Evolutionary conservation across 1,284 basidiomycete species (phyloP), one percentile per base, ranked within the genome.

Genomic region (Cronartium quercuum): DNA sequence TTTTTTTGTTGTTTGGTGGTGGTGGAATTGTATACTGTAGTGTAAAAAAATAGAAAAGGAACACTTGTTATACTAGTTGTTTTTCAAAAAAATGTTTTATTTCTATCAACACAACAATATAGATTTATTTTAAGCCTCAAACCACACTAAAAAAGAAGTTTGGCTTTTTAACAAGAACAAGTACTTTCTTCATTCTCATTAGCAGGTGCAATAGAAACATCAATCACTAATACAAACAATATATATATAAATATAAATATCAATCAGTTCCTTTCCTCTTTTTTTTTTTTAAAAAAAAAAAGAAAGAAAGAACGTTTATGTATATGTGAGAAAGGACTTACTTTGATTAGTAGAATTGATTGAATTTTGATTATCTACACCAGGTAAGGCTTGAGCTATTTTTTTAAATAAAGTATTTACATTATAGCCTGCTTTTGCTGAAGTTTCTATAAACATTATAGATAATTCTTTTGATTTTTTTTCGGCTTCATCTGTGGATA

Each of bases 401-500:
- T 98, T 98, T 85, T 97, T 92, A 87, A 99, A 99, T 77, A 99
- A 84, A 77, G 91, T 91, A 85, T 98, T 99, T 78, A 99, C 96
- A 79, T 99, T 99, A 83, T 98, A 95, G 1, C 96, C 96, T 2
- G 96, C 96, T 82, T 99, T 99, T 42, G 96, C 96, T 41, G 93
- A 96, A 3, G 96, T 98, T 84, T 99, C 96, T 89, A 98, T 97
- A 81, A 96, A 97, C 91, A 98, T 93, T 80, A 98, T 91, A 80
- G 90, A 90, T 77, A 96, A 85, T 81, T 96, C 90, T 69, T 92
- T 90, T n/a, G 94, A 88, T 80, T 92, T 92, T 76, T 90, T 88
- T 66, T 95, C 95, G 18, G 95, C 93, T 81, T 98, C 95, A 82
- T 99, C 96, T 6, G 94, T 87, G 5, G 95, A 98, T n/a, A 99